A percentile compares a stretch with the other conserved stretches of the same genome.
Evolutionary conservation across 768 basidiomycete species (phyloP).

Genomic region (Inosperma sp.): DNA sequence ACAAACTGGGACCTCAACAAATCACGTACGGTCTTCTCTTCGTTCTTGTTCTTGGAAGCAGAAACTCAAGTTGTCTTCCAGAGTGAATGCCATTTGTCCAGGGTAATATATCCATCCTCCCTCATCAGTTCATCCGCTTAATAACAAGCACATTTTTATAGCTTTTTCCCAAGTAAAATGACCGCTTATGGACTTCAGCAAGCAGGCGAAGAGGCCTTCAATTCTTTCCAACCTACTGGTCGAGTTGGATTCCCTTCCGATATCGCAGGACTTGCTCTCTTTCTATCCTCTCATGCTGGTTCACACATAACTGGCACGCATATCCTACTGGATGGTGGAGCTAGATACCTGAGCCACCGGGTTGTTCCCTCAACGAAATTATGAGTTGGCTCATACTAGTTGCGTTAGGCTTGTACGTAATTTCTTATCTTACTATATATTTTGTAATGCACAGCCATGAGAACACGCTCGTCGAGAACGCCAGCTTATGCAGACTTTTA

Average conservation of each 20-base stretch:
- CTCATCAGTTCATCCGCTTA: not conserved
- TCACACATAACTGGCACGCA: constrained; percentile 74
- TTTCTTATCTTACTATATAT: too few relatives aligned
- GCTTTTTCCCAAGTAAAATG: constrained; percentile 80
- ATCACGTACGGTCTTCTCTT: constrained; percentile 53
- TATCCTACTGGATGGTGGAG: constrained; percentile 67
- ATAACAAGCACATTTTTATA: constrained; percentile 6
- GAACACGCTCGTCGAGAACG: too few relatives aligned
- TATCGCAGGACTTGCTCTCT: constrained; percentile 66
- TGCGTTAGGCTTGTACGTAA: not conserved
- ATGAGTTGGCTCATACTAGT: constrained; percentile 16
- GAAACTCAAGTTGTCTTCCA: constrained; percentile 21
- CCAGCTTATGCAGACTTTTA: too few relatives aligned
- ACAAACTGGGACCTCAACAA: constrained; percentile 53
- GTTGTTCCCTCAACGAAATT: constrained; percentile 33
- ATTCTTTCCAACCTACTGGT: constrained; percentile 62
- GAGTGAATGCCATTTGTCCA: constrained; percentile 81
- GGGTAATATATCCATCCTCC: constrained; percentile 43
- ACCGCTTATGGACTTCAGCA: constrained; percentile 64
- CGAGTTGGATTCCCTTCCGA: constrained; percentile 63
- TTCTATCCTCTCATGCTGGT: constrained; percentile 65
- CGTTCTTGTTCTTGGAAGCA: not conserved
- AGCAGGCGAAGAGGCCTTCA: constrained; percentile 49
- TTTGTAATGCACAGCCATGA: too few relatives aligned
- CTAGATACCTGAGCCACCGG: constrained; percentile 30